Evolutionary conservation across 345 rosid species (phyloP).

Genomic region (Citrus unshiu): DNA sequence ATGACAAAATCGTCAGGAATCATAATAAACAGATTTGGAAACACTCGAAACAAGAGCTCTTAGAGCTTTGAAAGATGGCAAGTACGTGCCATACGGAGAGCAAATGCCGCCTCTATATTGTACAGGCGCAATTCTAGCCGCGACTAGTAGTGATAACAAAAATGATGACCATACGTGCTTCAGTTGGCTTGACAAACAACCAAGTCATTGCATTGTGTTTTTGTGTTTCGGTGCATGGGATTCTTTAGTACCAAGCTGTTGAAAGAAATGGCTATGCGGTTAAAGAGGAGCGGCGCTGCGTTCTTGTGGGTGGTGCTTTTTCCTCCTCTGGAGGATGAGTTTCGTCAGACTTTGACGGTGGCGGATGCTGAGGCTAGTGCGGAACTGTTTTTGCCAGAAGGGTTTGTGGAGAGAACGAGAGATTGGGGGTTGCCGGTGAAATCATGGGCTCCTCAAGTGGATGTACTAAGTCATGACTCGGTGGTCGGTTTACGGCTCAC

Average conservation of each 20-base stretch:
- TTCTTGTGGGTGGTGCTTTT: slow-evolving; percentile 43
- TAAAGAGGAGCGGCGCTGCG: slow-evolving; percentile 29
- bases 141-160: neutral
- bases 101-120: slow-evolving; percentile 29
- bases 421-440: slow-evolving; percentile 18
- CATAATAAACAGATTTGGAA: slow-evolving; percentile 28
- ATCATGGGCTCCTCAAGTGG: slow-evolving; percentile 31
- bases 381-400: slow-evolving; percentile 27
- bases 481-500: slow-evolving; percentile 21
- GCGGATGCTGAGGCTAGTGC: no score
- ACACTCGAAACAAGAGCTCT: slow-evolving; percentile 23
- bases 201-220: slow-evolving; percentile 28
- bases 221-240: slow-evolving; percentile 36
- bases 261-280: slow-evolving; percentile 36
- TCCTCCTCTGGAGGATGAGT: slow-evolving; percentile 13
- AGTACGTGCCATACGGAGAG: slow-evolving; percentile 12
- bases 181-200: slow-evolving; percentile 34
- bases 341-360: no score
- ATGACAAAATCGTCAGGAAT: slow-evolving; percentile 26
- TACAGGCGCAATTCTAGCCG: slow-evolving; percentile 26
- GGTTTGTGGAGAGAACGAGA: slow-evolving; percentile 32
- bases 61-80: slow-evolving; percentile 25
- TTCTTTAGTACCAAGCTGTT: slow-evolving; percentile 26
- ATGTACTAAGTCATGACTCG: slow-evolving; percentile 20
- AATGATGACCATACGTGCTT: slow-evolving; percentile 17